These are phyloP conservation scores for Juglanconis juglandina DNA, from an alignment of 2,329 filamentous ascomycete genomes.

Conservation along the genomic window DNA sequence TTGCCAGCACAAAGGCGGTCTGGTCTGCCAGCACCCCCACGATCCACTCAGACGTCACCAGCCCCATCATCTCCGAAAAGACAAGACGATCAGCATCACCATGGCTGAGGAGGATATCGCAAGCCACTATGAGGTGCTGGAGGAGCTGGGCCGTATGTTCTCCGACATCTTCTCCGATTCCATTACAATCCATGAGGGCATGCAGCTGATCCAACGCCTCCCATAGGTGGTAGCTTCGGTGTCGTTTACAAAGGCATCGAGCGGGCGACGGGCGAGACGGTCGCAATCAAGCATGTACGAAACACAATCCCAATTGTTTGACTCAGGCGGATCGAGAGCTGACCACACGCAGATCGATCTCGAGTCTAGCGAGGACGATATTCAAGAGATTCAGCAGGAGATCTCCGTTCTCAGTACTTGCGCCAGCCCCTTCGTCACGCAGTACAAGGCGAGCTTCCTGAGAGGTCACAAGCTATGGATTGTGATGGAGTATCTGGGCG, in stretches of 20 bases:
- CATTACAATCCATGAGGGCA: background rate
- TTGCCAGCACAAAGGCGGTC: background rate
- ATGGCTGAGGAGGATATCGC: constrained; percentile 68
- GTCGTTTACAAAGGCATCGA: constrained; percentile 97
- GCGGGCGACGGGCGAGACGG: constrained; percentile 82
- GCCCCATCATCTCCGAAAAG: background rate
- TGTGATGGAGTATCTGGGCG: constrained; percentile 96
- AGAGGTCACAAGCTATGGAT: constrained; percentile 97
- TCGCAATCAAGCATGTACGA: constrained; percentile 93
- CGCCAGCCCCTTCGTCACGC: constrained; percentile 87
- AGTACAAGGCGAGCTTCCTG: constrained; percentile 96
- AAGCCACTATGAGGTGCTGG: constrained; percentile 87
- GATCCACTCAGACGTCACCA: background rate
- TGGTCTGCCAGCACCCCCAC: constrained; percentile 1
- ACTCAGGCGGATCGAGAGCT: constrained; percentile 4
- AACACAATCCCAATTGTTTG: background rate
- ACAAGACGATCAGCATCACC: constrained; percentile 1
- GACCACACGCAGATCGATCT: constrained; percentile 75
- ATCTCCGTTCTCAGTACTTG: constrained; percentile 94
- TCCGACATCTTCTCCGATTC: background rate
- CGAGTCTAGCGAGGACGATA: constrained; percentile 97
- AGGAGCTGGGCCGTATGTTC: constrained; percentile 87
- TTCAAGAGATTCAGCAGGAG: constrained; percentile 96
- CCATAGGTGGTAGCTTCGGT: constrained; percentile 85
- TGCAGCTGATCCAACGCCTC: constrained; percentile 4